Evolutionary conservation across 768 basidiomycete species (phyloP).

Genomic region (Russula dissimulans): DNA sequence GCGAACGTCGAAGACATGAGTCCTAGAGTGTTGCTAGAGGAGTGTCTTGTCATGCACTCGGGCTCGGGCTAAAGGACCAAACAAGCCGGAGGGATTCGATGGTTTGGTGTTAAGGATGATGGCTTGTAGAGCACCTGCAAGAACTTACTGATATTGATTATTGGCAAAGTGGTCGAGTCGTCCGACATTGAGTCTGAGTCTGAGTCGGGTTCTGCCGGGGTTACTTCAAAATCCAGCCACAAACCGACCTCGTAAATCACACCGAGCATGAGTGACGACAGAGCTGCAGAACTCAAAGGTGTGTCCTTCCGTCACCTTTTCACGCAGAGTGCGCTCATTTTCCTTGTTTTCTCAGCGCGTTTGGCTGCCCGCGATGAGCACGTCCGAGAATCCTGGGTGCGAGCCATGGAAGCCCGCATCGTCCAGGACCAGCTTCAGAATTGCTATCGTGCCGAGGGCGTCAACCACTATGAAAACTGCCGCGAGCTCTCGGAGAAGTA

Average conservation of each 20-base stretch:
- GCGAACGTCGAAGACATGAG: conserved; percentile 32
- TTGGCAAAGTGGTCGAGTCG: background rate
- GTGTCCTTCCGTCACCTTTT: background rate
- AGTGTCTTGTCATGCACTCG: too few relatives aligned
- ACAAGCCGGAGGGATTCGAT: too few relatives aligned
- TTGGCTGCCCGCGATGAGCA: conserved; percentile 60
- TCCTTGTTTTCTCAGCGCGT: conserved; percentile 37
- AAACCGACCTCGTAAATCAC: conserved; percentile 20
- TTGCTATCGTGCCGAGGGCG: conserved; percentile 85
- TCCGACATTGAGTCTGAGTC: too few relatives aligned
- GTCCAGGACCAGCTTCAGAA: conserved; percentile 83
- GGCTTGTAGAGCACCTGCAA: background rate
- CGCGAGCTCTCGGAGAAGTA: conserved; percentile 81
- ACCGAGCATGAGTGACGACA: conserved; percentile 32
- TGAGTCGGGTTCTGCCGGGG: background rate
- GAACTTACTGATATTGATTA: background rate
- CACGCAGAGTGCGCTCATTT: background rate
- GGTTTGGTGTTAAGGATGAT: background rate
- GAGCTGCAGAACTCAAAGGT: conserved; percentile 46
- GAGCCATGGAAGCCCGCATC: conserved; percentile 85
- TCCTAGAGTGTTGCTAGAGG: too few relatives aligned
- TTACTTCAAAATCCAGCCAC: background rate
- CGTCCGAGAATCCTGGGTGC: conserved; percentile 89
- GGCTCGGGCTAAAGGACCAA: too few relatives aligned
- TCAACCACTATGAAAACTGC: conserved; percentile 87